Percentiles rank a stretch among this genome's conserved stretches.
Evolutionary conservation across 2,329 filamentous ascomycete genomes (phyloP).

Genomic region (Colletotrichum paranaense): DNA sequence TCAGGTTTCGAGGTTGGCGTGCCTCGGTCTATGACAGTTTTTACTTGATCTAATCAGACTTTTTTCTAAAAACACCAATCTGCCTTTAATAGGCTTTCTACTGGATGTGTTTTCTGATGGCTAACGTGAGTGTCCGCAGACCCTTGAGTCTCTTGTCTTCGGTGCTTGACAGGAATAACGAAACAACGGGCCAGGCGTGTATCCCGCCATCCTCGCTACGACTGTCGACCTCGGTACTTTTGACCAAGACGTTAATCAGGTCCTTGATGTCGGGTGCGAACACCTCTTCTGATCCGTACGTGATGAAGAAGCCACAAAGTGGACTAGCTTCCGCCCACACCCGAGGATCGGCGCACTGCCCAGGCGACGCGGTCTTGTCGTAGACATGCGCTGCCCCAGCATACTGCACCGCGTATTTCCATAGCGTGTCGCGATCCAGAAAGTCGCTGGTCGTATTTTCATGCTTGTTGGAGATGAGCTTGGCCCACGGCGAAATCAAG

Average conservation of each 20-base stretch:
- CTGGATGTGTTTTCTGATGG: conserved; percentile 30
- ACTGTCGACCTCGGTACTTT: conserved; percentile 64
- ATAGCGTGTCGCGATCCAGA: conserved; percentile 73
- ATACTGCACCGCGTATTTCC: conserved; percentile 78
- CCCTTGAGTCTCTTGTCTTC: conserved; percentile 63
- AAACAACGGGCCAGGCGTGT: conserved; percentile 85
- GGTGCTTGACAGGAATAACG: conserved; percentile 64
- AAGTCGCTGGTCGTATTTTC: conserved; percentile 80
- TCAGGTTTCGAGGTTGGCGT: conserved; percentile 60
- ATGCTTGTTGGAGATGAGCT: conserved; percentile 75
- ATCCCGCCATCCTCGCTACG: conserved; percentile 74
- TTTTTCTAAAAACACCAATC: neutral
- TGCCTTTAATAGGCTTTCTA: conserved; percentile 1
- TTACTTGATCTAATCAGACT: conserved; percentile 77
- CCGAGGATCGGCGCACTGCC: conserved; percentile 71
- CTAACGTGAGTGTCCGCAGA: conserved; percentile 49
- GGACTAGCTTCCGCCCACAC: conserved; percentile 78
- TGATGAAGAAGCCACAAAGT: conserved; percentile 73
- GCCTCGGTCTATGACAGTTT: conserved; percentile 53
- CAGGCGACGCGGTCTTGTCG: conserved; percentile 68
- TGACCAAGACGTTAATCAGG: conserved; percentile 66
- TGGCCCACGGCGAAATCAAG: conserved; percentile 85
- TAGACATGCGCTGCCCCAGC: conserved; percentile 58
- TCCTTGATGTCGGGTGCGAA: conserved; percentile 76
- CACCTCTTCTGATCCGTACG: conserved; percentile 82